Evolutionary conservation across 2,329 filamentous ascomycete species (phyloP), one percentile per base, ranked within the genome.

Genomic region (Herpotrichia juniperi): DNA sequence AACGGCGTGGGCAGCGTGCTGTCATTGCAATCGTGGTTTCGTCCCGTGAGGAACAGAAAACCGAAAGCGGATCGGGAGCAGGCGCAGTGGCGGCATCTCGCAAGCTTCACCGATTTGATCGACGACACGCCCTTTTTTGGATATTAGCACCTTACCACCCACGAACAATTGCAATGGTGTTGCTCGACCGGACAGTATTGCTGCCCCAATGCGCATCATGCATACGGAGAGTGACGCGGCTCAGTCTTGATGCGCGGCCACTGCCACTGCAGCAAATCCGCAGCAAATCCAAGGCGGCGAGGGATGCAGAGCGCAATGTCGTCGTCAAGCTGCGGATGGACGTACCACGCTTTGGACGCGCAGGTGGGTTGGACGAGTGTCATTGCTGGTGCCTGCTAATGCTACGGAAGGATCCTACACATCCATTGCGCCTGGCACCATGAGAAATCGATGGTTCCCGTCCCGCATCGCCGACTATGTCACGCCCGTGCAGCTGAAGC

Each of bases 401-500:
- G 31, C 22, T 50, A 21, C 19, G n/a, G 56, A n/a, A 85, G 82
- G 82, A 54, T 68, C 78, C 16, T 77, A 83, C 53, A 72, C 85
- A 17, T 78, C 81, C 26, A 73, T 84, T 35, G 68, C 78, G n/a
- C 68, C 73, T 14, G 79, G 82, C 19, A 71, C 75, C 31, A 84
- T 86, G 81, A 76, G 83, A 57, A 83, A 83, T 63, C 67, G 71
- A 48, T 83, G 78, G 78, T 83, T 79, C 58, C 82, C 81, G 3
- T 67, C 66, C 37, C 71, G 75, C 51, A 71, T 78, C 55, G 83
- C 82, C 56, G 76, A 80, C 63, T 85, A 85, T 67, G 72, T 83
- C 19, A 77, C 80, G 40, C 58, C 65, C 30, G 63, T 67, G 32
- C 77, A 81, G 54, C 53, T 79, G 40, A 76, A 78, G 62, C 68